A percentile compares a stretch with the other conserved stretches of the same genome.
Conservation (phyloP, 1,284 basidiomycete species). For the Sphaerobolus stellatus region DNA sequence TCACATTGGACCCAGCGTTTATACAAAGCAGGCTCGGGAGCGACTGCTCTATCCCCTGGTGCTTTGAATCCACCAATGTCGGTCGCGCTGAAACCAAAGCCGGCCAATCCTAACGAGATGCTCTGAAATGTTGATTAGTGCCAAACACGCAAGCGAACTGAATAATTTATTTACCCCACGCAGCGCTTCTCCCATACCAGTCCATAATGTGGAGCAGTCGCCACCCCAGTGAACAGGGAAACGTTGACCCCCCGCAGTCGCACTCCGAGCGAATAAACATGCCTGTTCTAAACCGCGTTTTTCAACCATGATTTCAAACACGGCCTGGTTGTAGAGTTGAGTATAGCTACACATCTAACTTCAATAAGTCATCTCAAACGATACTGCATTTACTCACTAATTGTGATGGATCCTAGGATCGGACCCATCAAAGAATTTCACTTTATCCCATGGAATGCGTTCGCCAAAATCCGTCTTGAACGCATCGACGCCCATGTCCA, state of each 20-base stretch:
- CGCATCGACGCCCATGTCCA: constrained; percentile 70
- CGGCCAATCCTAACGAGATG: constrained; percentile 63
- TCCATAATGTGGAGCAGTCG: constrained; percentile 74
- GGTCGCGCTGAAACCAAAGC: constrained; percentile 73
- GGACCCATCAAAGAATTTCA: constrained; percentile 3
- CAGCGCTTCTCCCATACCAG: constrained; percentile 75
- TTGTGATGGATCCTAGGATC: constrained; percentile 2
- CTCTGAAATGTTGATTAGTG: constrained; percentile 24
- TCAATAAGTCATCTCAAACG: background rate
- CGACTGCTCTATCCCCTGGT: constrained; percentile 14
- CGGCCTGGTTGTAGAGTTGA: constrained; percentile 67
- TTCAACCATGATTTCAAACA: constrained; percentile 60
- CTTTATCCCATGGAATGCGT: constrained; percentile 30
- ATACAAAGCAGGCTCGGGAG: constrained; percentile 2
- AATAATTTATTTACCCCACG: constrained; percentile 39
- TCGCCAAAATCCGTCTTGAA: constrained; percentile 79
- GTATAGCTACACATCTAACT: constrained; percentile 43
- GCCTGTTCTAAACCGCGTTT: constrained; percentile 65
- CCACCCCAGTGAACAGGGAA: constrained; percentile 65
- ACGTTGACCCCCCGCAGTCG: constrained; percentile 68
- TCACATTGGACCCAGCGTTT: constrained; percentile 12
- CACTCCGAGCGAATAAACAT: constrained; percentile 66
- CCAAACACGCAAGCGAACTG: background rate
- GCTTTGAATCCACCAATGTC: constrained; percentile 76
- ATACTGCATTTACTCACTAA: background rate